Percentiles rank a stretch among this genome's conserved stretches.
Evolutionary conservation across 345 rosid species (phyloP).

Genomic region (Melaleuca alternifolia): DNA sequence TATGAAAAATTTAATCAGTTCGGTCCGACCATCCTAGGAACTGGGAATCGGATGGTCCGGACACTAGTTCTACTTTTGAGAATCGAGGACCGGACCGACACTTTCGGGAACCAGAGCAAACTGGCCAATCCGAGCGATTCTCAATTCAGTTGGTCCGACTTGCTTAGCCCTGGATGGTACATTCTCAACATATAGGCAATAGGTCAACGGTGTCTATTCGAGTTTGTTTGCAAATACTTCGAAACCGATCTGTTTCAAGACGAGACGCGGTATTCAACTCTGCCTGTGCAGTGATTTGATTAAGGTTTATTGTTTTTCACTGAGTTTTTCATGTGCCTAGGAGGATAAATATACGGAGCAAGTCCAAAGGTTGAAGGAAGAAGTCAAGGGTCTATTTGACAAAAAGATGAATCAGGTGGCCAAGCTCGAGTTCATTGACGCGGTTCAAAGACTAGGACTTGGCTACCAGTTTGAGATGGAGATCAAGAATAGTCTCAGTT

Average conservation of each 20-base stretch:
- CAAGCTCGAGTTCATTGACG: conserved; percentile 5
- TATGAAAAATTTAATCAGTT: too few species aligned
- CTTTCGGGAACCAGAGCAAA: too few species aligned
- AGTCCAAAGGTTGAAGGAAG: neutral
- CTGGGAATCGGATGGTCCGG: too few species aligned
- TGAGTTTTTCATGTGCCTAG: neutral
- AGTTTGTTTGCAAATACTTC: neutral
- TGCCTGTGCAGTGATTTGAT: neutral
- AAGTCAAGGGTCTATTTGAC: neutral
- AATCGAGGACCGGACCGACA: too few species aligned
- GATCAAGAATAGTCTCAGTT: neutral
- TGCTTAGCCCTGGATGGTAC: neutral
- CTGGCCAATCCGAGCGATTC: too few species aligned
- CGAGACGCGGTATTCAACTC: neutral
- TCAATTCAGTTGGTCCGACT: too few species aligned
- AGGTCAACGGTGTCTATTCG: neutral
- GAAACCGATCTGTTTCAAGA: neutral
- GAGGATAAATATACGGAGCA: neutral
- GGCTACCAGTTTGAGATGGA: conserved; percentile 3
- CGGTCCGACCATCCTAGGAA: too few species aligned
- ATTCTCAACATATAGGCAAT: neutral
- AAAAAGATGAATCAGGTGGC: neutral
- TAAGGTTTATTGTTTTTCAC: neutral
- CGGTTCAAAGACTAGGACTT: conserved; percentile 9
- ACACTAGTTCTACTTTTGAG: too few species aligned